These are phyloP conservation scores for Pezicula neosporulosa DNA, from an alignment of 2,329 filamentous ascomycete genomes.

Conservation along the genomic window DNA sequence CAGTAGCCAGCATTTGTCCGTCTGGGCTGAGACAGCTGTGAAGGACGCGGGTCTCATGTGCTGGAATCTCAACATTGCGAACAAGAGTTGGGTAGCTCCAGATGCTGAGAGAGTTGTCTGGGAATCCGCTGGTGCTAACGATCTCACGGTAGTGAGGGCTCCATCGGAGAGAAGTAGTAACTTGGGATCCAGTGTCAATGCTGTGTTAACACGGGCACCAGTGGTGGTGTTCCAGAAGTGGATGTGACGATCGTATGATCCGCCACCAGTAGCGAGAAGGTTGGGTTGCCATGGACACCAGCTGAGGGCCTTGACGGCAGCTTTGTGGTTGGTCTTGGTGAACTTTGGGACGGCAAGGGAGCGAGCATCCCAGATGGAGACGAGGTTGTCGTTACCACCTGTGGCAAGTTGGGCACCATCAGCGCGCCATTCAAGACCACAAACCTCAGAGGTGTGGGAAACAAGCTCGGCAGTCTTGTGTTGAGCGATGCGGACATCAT, in stretches of 20 bases:
- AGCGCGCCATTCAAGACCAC: conserved; percentile 94
- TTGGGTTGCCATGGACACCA: conserved; percentile 99
- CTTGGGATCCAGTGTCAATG: conserved; percentile 97
- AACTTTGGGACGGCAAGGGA: conserved; percentile 94
- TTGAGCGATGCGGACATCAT: conserved; percentile 94
- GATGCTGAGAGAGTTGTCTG: conserved; percentile 98
- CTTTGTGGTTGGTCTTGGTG: conserved; percentile 99
- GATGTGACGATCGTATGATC: conserved; percentile 95
- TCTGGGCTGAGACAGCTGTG: conserved; percentile 97
- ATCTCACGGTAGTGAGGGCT: conserved; percentile 97
- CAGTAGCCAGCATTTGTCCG: conserved; percentile 95
- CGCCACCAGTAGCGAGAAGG: conserved; percentile 91
- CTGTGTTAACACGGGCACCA: conserved; percentile 96
- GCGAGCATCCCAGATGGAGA: conserved; percentile 98
- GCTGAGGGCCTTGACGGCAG: conserved; percentile 93
- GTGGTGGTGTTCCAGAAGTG: conserved; percentile 99
- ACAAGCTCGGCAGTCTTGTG: conserved; percentile 98
- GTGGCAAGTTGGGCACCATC: conserved; percentile 96
- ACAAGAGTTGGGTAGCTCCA: conserved; percentile 98
- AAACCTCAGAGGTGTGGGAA: conserved; percentile 96
- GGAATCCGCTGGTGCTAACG: conserved; percentile 94
- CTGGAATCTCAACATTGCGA: conserved; percentile 96
- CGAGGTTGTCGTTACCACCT: conserved; percentile 97
- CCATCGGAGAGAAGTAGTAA: conserved; percentile 95
- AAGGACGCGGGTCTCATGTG: conserved; percentile 92